Conservation (phyloP, 2,329 filamentous ascomycete genomes). For the Lizonia empirigonia region DNA sequence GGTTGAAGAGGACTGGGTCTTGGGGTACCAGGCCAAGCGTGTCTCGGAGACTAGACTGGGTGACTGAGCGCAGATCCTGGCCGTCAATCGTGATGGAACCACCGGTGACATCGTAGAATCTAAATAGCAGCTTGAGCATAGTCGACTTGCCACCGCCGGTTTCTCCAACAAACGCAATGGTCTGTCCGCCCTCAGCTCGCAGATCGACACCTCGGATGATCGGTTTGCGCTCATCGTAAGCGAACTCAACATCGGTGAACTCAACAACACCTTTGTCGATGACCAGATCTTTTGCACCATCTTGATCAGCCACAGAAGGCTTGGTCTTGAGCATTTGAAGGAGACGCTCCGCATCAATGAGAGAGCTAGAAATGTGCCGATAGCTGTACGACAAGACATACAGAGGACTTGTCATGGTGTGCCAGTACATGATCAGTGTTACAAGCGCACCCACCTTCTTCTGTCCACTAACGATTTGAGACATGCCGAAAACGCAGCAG, state of each 20-base stretch:
- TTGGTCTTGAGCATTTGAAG: constrained; percentile 64
- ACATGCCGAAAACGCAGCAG: constrained; percentile 59
- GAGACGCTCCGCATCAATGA: constrained; percentile 70
- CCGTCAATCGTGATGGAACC: constrained; percentile 64
- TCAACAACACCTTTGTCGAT: constrained; percentile 57
- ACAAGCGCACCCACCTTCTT: constrained; percentile 66
- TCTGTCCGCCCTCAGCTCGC: constrained; percentile 58
- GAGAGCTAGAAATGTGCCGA: constrained; percentile 55
- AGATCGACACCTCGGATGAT: constrained; percentile 59
- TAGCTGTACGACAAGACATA: constrained; percentile 58
- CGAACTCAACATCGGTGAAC: constrained; percentile 62
- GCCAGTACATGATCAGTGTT: constrained; percentile 69
- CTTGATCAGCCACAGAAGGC: constrained; percentile 57
- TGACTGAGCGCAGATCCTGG: constrained; percentile 65
- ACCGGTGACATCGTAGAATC: constrained; percentile 63
- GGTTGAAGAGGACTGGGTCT: constrained; percentile 68
- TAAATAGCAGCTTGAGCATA: constrained; percentile 64
- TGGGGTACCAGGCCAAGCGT: constrained; percentile 69
- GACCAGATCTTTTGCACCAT: constrained; percentile 47
- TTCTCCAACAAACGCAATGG: constrained; percentile 65
- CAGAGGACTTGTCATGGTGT: constrained; percentile 54
- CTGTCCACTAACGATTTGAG: constrained; percentile 57
- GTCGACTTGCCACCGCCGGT: constrained; percentile 69
- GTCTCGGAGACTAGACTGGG: constrained; percentile 62
- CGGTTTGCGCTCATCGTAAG: constrained; percentile 60